Base-by-base conservation (phyloP, 257 asterid species). In the Solanum peruvianum region DNA sequence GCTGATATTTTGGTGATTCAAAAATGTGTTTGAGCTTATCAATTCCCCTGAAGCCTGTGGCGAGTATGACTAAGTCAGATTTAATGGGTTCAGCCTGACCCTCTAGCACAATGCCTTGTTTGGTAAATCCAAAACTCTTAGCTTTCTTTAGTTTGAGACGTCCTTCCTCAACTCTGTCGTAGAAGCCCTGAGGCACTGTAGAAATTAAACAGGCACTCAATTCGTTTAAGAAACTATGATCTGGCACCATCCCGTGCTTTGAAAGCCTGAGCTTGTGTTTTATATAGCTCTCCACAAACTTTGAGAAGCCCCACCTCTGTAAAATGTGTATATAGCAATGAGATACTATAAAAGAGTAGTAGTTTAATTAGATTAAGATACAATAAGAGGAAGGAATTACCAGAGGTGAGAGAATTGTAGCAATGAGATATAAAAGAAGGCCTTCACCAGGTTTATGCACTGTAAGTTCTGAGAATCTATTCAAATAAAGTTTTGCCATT, bases 401-500 rank as follows among this genome's bases (percentile, higher is more conserved):
- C 92, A 93, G 35, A 33, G 94, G 95, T 13, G 93, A 90, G 41
- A 93, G 90, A 13, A 88, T 4, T 11, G 90, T 87, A 4, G 96
- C 95, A 0, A 91, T 58, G 89, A 93, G 88, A 82, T 82, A 56
- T 13, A 86, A 33, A 41, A 92, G 90, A 82, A 89, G 62, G 76
- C 93, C 91, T 92, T 91, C 82, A 4, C 90, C 89, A 20, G 93
- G 94, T 85, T 92, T 92, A 56, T 93, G 96, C 60, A 92, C 77
- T 87, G 91, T 85, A 37, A 92, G 89, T 91, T 91, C 93, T 0
- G 94, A 87, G 88, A 93, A 91, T 15, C 96, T 87, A 84, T 88
- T 93, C 7, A 62, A 88, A 86, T 92, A 92, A 11, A 93, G 85
- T 66, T 52, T 87, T 35, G 86, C 86, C 25, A 92, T 29, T 23